phyloP scores from a whole-genome alignment of 495 filamentous ascomycete genomes.

The Halenospora varia region DNA sequence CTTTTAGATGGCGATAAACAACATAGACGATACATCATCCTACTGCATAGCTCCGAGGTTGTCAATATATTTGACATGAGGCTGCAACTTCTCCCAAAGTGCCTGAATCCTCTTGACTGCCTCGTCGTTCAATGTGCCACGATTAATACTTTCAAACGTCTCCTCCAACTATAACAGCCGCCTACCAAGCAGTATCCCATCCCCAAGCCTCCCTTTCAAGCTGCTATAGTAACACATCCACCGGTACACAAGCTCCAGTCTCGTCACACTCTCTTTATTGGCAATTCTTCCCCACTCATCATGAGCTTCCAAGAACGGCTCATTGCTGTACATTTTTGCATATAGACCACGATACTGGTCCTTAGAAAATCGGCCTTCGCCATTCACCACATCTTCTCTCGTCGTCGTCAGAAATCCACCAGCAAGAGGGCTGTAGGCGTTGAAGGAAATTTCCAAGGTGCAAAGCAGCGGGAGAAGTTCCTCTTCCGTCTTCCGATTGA shows the following conservation, averaged over 20 bases:
- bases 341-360: conserved; percentile 32
- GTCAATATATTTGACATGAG: no score
- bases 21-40: no score
- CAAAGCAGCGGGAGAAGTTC: conserved; percentile 39
- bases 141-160: conserved; percentile 40
- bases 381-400: conserved; percentile 41
- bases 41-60: no score
- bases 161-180: conserved; percentile 44
- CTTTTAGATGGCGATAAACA: no score
- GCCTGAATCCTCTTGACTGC: conserved; percentile 39
- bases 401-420: conserved; percentile 22
- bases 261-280: conserved; percentile 34
- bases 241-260: conserved; percentile 49
- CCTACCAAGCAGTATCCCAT: conserved; percentile 51
- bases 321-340: conserved; percentile 39
- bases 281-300: conserved; percentile 43
- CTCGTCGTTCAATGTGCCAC: conserved; percentile 44
- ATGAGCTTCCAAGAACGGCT: conserved; percentile 34
- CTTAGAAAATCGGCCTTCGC: no score
- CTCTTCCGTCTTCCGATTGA: conserved; percentile 34
- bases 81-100: conserved; percentile 52
- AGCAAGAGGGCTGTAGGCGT: conserved; percentile 29
- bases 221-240: conserved; percentile 52
- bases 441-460: conserved; percentile 38
- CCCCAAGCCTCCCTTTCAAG: conserved; percentile 41